Base-by-base conservation (phyloP, 2,329 filamentous ascomycete species). In the Zymoseptoria crescenta region DNA sequence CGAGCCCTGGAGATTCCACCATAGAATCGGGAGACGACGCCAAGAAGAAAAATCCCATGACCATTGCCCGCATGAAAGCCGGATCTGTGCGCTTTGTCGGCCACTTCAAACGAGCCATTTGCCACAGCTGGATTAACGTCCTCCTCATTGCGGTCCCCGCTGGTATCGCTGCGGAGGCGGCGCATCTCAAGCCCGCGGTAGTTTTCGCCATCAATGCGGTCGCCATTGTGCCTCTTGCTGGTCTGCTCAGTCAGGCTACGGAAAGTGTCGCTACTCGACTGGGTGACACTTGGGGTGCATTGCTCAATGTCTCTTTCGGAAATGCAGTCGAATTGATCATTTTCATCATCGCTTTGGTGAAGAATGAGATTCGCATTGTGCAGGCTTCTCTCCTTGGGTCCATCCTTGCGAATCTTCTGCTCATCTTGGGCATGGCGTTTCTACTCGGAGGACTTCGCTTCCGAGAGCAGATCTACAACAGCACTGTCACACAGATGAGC, bases 391-490 rank as follows among this genome's bases (percentile, higher is more conserved):
- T 96, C 55, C 80, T 96, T 29, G 92, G 92, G 49, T 96, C 91
- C 1, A 96, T 96, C 67, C 77, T 96, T 64, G 88, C 91, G 64
- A 96, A 96, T 70, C 76, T 96, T 58, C 80, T 96, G 24, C 81
- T 96, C 61, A 96, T 96, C 70, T 77, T 96, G 67, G 92, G 92
- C 69, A 96, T 96, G 91, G 86, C 87, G 59, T 96, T 96, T 74
- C 82, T 96, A 56, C 76, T 95, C 24, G 92, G 92, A 69, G 92
- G 91, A 63, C 77, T 96, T 57, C 86, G 91, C 63, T 96, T 85
- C 74, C 87, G 88, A 72, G 92, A 96, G 77, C 92, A 96, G 79
- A 87, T 96, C 63, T 96, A 96, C 77, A 96, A 96, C 76, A 94
- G 86, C 75, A 96, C 90, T 21, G 90, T 96, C 59, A 96, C 91